Conservation (phyloP, 805 yeast species). For the Barnettozyma sucrosica region DNA sequence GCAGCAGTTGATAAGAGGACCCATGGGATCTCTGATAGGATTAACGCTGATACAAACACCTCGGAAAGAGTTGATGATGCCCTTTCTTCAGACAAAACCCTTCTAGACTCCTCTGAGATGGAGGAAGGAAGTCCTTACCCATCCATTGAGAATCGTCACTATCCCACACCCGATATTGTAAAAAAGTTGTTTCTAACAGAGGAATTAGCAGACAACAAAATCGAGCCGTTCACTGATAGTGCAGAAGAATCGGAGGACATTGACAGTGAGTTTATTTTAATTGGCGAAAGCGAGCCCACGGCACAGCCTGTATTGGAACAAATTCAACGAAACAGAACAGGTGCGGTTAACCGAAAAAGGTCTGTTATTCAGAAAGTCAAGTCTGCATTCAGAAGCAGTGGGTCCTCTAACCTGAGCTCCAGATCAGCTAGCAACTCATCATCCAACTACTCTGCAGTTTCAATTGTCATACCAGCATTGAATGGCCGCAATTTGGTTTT, state of each 20-base stretch:
- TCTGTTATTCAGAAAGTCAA: constrained; percentile 12
- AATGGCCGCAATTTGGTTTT: constrained; percentile 8
- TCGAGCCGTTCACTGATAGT: not conserved
- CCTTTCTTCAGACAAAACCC: not conserved
- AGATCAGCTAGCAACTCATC: constrained; percentile 9
- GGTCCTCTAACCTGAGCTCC: not conserved
- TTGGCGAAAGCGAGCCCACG: not conserved
- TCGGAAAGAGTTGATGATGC: not conserved
- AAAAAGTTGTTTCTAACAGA: not conserved
- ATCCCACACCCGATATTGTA: constrained; percentile 3
- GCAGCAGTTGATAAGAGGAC: not conserved
- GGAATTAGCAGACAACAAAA: not conserved
- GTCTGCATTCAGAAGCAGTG: constrained; percentile 9
- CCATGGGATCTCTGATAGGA: not conserved
- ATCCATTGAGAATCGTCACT: not conserved
- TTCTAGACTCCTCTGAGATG: not conserved
- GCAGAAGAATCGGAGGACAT: not conserved
- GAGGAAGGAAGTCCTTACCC: not conserved
- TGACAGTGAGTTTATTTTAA: not conserved
- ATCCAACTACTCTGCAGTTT: constrained; percentile 12
- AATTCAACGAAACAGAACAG: not conserved
- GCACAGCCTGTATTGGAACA: not conserved
- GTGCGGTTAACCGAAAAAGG: constrained; percentile 2
- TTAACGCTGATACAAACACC: not conserved
- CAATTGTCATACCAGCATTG: constrained; percentile 16